Conservation (phyloP, 192 early-diverging fungal species). For the Rhizoclosmatium sp. region DNA sequence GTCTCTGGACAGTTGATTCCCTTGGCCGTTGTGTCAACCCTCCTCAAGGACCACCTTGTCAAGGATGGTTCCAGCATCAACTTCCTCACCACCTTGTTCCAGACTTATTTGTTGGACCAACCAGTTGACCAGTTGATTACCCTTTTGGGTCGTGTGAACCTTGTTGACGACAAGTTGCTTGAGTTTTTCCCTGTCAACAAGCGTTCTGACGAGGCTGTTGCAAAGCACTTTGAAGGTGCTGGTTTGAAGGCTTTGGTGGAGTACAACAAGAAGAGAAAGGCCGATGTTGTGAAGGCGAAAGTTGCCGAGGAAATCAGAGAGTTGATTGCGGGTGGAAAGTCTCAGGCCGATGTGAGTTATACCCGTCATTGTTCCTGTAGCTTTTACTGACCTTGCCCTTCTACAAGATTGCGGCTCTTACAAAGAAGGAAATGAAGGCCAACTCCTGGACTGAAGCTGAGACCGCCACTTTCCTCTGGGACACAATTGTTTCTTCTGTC, state of each 20-base stretch:
- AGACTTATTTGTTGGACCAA: slow-evolving; percentile 80
- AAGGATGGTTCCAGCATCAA: slow-evolving; percentile 86
- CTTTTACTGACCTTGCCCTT: slow-evolving; percentile 1
- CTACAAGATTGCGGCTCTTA: slow-evolving; percentile 65
- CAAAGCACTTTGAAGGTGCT: slow-evolving; percentile 91
- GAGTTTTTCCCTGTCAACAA: slow-evolving; percentile 95
- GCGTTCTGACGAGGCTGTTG: slow-evolving; percentile 86
- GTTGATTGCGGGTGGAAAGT: slow-evolving; percentile 67
- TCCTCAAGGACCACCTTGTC: slow-evolving; percentile 94
- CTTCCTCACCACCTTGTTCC: slow-evolving; percentile 85
- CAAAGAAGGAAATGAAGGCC: slow-evolving; percentile 72
- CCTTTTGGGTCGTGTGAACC: slow-evolving; percentile 70
- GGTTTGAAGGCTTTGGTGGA: slow-evolving; percentile 89
- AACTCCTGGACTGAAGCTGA: slow-evolving; percentile 81
- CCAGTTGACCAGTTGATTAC: slow-evolving; percentile 78
- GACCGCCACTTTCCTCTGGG: slow-evolving; percentile 82
- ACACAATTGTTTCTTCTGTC: slow-evolving; percentile 76
- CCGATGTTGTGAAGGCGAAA: slow-evolving; percentile 61
- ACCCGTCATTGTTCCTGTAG: background rate
- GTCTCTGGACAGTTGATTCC: slow-evolving; percentile 72
- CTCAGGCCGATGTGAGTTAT: slow-evolving; percentile 61
- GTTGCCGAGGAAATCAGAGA: slow-evolving; percentile 56
- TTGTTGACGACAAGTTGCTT: slow-evolving; percentile 74
- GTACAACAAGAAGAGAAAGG: slow-evolving; percentile 79
- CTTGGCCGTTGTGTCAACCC: slow-evolving; percentile 73